Evolutionary conservation across 2,329 filamentous ascomycete species (phyloP).

Genomic region (Lecanoromycetidae sp.): DNA sequence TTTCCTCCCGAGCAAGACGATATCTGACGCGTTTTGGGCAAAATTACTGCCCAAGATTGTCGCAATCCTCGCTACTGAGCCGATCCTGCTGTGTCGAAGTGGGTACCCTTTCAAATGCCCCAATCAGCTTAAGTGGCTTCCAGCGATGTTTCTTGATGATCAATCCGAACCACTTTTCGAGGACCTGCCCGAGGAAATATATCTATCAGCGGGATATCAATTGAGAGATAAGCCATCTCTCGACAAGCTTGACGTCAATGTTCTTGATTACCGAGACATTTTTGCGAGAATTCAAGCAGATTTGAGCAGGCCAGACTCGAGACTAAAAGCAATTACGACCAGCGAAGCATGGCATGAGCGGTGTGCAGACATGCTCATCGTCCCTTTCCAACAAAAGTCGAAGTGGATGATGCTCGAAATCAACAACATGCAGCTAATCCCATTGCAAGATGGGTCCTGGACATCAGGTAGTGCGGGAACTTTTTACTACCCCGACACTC

Average conservation of each 20-base stretch:
- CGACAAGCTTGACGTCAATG: not conserved
- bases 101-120: not conserved
- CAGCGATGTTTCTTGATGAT: slow-evolving; percentile 21
- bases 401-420: not conserved
- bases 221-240: not conserved
- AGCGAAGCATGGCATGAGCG: slow-evolving; percentile 18
- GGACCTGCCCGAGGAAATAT: slow-evolving; percentile 6
- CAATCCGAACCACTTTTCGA: slow-evolving; percentile 12
- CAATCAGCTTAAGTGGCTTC: slow-evolving; percentile 18
- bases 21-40: not conserved
- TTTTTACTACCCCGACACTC: not conserved
- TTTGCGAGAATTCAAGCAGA: not conserved
- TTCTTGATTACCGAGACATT: slow-evolving; percentile 3
- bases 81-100: not conserved
- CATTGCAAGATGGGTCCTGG: slow-evolving; percentile 1
- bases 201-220: not conserved
- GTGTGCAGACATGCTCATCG: not conserved
- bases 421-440: not conserved
- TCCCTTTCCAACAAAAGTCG: not conserved
- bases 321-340: slow-evolving; percentile 17
- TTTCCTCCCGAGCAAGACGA: slow-evolving; percentile 29
- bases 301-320: slow-evolving; percentile 12
- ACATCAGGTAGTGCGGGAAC: not conserved
- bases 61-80: not conserved
- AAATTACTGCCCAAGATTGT: not conserved